Evolutionary conservation across 1,284 basidiomycete genomes (phyloP).

Genomic region (Boletus smithii): DNA sequence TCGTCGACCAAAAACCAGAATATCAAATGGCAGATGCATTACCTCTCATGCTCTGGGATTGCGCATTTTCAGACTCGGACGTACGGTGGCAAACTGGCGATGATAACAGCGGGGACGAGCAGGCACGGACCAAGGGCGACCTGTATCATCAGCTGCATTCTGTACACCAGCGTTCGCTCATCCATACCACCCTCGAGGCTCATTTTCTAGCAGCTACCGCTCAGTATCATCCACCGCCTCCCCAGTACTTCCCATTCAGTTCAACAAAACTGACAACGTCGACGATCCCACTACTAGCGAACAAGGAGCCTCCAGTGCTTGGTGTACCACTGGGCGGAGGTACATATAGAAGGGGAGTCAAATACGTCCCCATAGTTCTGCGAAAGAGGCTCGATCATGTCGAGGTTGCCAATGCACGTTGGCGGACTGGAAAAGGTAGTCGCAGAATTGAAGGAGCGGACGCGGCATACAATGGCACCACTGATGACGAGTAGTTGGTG

Average conservation of each 20-base stretch:
- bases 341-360: slow-evolving; percentile 52
- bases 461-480: neutral
- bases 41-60: slow-evolving; percentile 92
- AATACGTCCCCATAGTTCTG: slow-evolving; percentile 65
- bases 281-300: slow-evolving; percentile 27
- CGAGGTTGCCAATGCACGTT: slow-evolving; percentile 74
- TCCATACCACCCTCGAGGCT: slow-evolving; percentile 56
- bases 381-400: slow-evolving; percentile 68
- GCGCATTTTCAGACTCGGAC: slow-evolving; percentile 68
- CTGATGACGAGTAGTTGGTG: slow-evolving; percentile 12
- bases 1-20: slow-evolving; percentile 74
- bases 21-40: slow-evolving; percentile 93
- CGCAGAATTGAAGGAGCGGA: slow-evolving; percentile 21
- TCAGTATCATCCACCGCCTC: slow-evolving; percentile 41
- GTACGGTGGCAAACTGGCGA: slow-evolving; percentile 74
- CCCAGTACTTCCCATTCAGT: slow-evolving; percentile 37
- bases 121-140: slow-evolving; percentile 33
- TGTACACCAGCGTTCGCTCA: slow-evolving; percentile 52
- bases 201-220: slow-evolving; percentile 61
- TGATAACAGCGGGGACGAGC: slow-evolving; percentile 24
- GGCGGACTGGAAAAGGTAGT: slow-evolving; percentile 63
- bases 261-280: slow-evolving; percentile 23
- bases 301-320: slow-evolving; percentile 33
- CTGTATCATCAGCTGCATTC: slow-evolving; percentile 61
- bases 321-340: slow-evolving; percentile 76